Evolutionary conservation across 2,329 filamentous ascomycete species (phyloP).

Genomic region (Monosporascus sp.): DNA sequence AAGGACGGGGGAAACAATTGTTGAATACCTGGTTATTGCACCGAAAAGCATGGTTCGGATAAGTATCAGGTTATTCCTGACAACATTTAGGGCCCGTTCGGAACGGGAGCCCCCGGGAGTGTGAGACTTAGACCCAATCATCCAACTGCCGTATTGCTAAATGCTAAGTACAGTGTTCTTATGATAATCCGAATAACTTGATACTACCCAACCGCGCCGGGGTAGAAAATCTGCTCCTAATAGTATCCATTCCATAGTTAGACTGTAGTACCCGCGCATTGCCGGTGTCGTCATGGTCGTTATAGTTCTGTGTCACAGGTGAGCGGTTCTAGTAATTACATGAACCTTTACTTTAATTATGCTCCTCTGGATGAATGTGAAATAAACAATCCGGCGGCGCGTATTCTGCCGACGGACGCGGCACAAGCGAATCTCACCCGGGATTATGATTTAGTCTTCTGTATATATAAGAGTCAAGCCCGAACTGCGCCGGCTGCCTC

Average conservation of each 20-base stretch:
- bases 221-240: constrained; percentile 3
- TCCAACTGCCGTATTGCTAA: constrained; percentile 18
- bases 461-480: constrained; percentile 9
- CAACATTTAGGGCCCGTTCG: constrained; percentile 5
- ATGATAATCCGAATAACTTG: constrained; percentile 6
- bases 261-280: not conserved
- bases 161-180: not conserved
- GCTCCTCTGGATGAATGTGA: constrained; percentile 21
- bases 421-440: constrained; percentile 13
- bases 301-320: constrained; percentile 10
- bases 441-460: constrained; percentile 1
- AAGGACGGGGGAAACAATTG: no score
- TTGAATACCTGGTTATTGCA: no score
- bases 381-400: constrained; percentile 10
- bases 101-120: constrained; percentile 15
- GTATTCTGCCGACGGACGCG: constrained; percentile 15
- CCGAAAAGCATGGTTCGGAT: no score
- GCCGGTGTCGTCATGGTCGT: constrained; percentile 1
- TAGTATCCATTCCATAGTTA: not conserved
- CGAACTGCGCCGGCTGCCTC: no score
- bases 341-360: constrained; percentile 10
- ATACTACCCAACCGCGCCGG: constrained; percentile 3
- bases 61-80: constrained; percentile 1
- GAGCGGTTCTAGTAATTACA: constrained; percentile 1
- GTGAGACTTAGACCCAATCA: constrained; percentile 17